These are phyloP conservation scores for Didymella exigua DNA, from an alignment of 2,329 filamentous ascomycete species.

Conservation along the genomic window DNA sequence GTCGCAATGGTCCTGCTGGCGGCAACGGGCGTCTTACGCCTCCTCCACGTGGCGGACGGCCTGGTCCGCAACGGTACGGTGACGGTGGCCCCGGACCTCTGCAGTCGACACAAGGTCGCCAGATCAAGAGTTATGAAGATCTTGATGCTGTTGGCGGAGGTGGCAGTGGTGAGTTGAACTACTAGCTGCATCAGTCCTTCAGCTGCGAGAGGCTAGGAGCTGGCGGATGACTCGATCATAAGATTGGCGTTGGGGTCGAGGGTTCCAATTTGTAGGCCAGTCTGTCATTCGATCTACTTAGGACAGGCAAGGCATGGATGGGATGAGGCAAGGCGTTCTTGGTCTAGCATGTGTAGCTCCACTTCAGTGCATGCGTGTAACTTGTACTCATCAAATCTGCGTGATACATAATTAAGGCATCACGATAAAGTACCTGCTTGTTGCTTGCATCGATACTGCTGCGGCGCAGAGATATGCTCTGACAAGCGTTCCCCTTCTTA, in stretches of 20 bases:
- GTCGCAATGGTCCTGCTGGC: constrained; percentile 54
- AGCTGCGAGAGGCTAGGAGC: background rate
- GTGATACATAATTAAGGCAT: background rate
- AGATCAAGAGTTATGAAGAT: constrained; percentile 96
- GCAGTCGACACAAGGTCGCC: constrained; percentile 90
- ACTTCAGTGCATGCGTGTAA: constrained; percentile 10
- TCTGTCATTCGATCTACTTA: constrained; percentile 16
- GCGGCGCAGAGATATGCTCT: background rate
- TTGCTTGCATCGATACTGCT: background rate
- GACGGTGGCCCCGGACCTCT: constrained; percentile 80
- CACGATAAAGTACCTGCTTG: background rate
- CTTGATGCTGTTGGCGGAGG: constrained; percentile 72
- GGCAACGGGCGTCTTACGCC: constrained; percentile 56
- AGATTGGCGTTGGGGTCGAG: constrained; percentile 25
- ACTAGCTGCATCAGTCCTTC: constrained; percentile 56
- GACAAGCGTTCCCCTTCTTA: constrained; percentile 2
- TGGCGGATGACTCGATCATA: constrained; percentile 16
- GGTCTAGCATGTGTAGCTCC: constrained; percentile 5
- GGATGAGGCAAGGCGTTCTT: constrained; percentile 12
- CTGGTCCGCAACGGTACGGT: constrained; percentile 69
- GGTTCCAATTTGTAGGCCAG: constrained; percentile 18
- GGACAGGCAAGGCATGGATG: constrained; percentile 8
- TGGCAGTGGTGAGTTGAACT: constrained; percentile 86
- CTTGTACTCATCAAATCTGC: background rate
- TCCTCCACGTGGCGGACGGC: constrained; percentile 55